These are phyloP conservation scores for Kodamaea neixiangensis DNA, from an alignment of 805 yeast genomes.

Conservation along the genomic window DNA sequence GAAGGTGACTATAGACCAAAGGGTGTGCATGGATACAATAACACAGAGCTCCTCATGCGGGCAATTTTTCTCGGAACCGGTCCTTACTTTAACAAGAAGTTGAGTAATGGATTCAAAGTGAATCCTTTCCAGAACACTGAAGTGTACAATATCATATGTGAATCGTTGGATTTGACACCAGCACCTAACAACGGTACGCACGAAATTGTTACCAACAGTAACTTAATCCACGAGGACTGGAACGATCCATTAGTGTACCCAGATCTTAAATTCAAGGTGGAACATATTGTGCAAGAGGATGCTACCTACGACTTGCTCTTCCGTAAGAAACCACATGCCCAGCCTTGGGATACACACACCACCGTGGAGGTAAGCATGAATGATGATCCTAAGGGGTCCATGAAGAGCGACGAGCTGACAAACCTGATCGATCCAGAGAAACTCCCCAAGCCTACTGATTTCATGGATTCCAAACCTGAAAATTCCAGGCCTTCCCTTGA, in stretches of 20 bases:
- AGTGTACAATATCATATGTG: slow-evolving; percentile 74
- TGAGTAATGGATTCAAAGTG: slow-evolving; percentile 35
- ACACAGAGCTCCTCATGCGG: slow-evolving; percentile 76
- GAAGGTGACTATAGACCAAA: slow-evolving; percentile 54
- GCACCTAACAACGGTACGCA: slow-evolving; percentile 61
- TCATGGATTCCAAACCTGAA: slow-evolving; percentile 8
- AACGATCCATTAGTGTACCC: slow-evolving; percentile 50
- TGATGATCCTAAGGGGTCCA: slow-evolving; percentile 24
- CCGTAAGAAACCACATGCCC: slow-evolving; percentile 8
- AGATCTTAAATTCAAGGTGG: slow-evolving; percentile 46
- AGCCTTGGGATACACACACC: slow-evolving; percentile 11
- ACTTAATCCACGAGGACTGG: slow-evolving; percentile 47
- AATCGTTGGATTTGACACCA: slow-evolving; percentile 52
- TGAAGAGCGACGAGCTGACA: slow-evolving; percentile 26
- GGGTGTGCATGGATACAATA: slow-evolving; percentile 87
- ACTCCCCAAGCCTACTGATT: slow-evolving; percentile 32
- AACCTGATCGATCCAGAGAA: slow-evolving; percentile 16
- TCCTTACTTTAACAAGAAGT: slow-evolving; percentile 60
- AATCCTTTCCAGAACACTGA: slow-evolving; percentile 73
- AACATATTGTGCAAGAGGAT: slow-evolving; percentile 40
- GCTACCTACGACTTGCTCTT: slow-evolving; percentile 54
- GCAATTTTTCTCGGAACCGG: slow-evolving; percentile 81
- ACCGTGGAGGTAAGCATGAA: slow-evolving; percentile 23
- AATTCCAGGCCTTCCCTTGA: not conserved
- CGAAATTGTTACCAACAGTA: slow-evolving; percentile 23